Base-by-base conservation (phyloP, 441 rosid species). In the Syzygium syzygioides region DNA sequence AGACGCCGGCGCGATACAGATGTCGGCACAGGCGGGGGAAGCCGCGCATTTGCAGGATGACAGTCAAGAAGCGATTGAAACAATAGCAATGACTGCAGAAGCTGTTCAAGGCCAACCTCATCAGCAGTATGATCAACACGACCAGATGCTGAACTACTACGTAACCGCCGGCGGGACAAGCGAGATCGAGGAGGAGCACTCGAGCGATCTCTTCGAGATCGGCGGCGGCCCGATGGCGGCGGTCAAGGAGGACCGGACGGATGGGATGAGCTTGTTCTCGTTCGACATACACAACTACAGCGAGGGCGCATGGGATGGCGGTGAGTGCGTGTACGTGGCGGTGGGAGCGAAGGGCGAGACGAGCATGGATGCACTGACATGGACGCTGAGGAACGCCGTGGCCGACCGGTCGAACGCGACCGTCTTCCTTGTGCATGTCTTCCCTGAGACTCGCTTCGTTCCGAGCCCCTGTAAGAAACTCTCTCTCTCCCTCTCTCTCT, bases 361-460 rank as follows among this genome's bases (percentile, higher is more conserved):
- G 3, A 95, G 99, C 93, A 91, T 94, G 94, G 98, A 93, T 55
- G 97, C 98, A 17, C 93, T 96, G 91, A 90, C 92, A 19, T 97
- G 98, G 99, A 90, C 98, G 59, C 88, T 95, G 64, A 91, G 90
- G 87, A 92, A 95, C 87, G 90, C 88, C 50, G 88, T 93, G 10
- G 87, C 91, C 52, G n/a, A 79, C 79, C 91, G 48, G 30, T 20
- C 89, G 55, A 85, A 93, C 48, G 92, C 96, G 45, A 71, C 90
- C 86, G 86, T 96, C 71, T 94, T 91, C 88, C 98, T 96, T 89
- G 90, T 97, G 71, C 97, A 95, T 86, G 92, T 96, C 89, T 96
- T 92, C 93, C 98, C 98, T 25, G 94, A 94, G 93, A 91, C 91
- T 45, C 98, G 92, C 83, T 91, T 84, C 89, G 90, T 97, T 59